Evolutionary conservation across 2,329 filamentous ascomycete species (phyloP).

Genomic region (Fusarium metavorans): DNA sequence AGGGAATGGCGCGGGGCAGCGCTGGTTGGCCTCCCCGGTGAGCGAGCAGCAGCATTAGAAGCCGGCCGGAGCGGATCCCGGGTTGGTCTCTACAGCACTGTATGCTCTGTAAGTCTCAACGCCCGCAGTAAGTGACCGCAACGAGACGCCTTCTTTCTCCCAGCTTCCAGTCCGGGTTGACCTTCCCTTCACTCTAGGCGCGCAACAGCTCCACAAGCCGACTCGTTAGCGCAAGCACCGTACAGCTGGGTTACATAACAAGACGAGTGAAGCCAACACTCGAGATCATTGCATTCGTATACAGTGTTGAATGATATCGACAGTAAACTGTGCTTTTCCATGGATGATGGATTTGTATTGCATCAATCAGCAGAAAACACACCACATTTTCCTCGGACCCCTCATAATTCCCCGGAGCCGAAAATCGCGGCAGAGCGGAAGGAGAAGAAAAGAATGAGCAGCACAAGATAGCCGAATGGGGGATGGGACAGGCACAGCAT

Average conservation of each 20-base stretch:
- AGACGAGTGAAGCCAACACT: background rate
- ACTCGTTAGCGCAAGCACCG: constrained; percentile 18
- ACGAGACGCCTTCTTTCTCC: background rate
- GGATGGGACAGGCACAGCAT: constrained; percentile 6
- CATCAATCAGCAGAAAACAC: constrained; percentile 6
- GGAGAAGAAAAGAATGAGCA: background rate
- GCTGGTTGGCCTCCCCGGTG: background rate
- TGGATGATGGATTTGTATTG: background rate
- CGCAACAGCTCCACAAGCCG: background rate
- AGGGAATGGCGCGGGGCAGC: constrained; percentile 32
- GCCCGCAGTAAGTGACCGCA: background rate
- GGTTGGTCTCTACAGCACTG: background rate
- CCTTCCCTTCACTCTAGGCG: background rate
- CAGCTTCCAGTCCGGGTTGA: background rate
- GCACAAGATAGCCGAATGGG: constrained; percentile 15
- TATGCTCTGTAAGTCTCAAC: background rate
- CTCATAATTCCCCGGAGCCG: background rate
- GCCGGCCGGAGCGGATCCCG: constrained; percentile 31
- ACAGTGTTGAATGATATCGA: constrained; percentile 1
- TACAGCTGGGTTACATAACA: constrained; percentile 11
- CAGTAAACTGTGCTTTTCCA: background rate
- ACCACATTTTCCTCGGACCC: constrained; percentile 7
- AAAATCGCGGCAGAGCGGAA: constrained; percentile 6
- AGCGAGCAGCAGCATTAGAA: background rate
- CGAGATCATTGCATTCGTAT: background rate